These are phyloP conservation scores for Populus tomentosa DNA, from an alignment of 441 rosid genomes.

Conservation along the genomic window DNA sequence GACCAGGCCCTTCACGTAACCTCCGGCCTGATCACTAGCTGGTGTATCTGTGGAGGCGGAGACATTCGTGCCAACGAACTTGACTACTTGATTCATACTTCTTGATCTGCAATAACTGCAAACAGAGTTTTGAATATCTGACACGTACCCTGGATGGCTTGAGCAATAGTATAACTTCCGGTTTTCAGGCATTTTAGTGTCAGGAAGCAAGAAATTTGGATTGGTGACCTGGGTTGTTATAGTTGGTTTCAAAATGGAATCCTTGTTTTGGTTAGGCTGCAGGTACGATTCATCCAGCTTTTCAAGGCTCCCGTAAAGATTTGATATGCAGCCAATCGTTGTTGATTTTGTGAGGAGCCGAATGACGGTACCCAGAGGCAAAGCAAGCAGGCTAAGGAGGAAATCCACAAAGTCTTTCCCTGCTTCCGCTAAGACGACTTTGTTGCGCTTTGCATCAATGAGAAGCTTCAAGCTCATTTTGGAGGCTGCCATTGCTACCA, in stretches of 20 bases:
- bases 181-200: neutral
- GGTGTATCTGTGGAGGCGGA: neutral
- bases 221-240: neutral
- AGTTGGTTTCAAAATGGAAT: conserved; percentile 2
- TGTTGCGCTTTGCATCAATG: neutral
- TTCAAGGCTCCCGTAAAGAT: conserved; percentile 15
- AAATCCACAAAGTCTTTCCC: conserved; percentile 12
- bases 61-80: neutral
- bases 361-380: neutral
- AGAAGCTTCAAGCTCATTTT: neutral
- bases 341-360: neutral
- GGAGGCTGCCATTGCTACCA: neutral
- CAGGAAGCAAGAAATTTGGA: neutral
- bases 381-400: neutral
- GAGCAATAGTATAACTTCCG: neutral
- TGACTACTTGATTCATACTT: neutral
- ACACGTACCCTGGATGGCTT: neutral
- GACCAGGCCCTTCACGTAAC: conserved; percentile 16
- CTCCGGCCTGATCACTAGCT: neutral
- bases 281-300: neutral
- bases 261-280: conserved; percentile 2
- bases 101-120: neutral
- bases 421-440: neutral
- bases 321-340: conserved; percentile 16
- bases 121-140: neutral